phyloP scores from a whole-genome alignment of 148 eudicot species.

The Pharnaceum exiguum region DNA sequence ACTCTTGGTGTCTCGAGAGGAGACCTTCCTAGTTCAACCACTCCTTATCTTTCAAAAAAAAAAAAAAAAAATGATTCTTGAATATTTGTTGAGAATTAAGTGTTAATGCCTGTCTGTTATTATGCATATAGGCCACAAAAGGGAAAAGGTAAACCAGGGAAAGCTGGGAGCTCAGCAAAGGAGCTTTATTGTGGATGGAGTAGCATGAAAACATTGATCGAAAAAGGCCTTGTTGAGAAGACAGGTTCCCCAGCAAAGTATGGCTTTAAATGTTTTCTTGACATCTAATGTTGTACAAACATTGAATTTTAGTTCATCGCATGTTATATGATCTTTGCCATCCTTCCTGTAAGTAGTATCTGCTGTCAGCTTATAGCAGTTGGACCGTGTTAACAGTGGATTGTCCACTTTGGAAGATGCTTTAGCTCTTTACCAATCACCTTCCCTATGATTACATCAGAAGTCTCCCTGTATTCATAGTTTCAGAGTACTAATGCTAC shows the following conservation, averaged over 20 bases:
- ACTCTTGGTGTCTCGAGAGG: too few relatives aligned
- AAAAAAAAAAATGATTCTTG: too few relatives aligned
- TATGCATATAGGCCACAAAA: slow-evolving; percentile 62
- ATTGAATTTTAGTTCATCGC: neutral
- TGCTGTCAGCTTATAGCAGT: too few relatives aligned
- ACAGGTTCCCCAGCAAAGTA: slow-evolving; percentile 95
- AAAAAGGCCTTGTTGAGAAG: slow-evolving; percentile 72
- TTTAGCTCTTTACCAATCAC: too few relatives aligned
- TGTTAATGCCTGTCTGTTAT: slow-evolving; percentile 2
- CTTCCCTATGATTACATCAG: too few relatives aligned
- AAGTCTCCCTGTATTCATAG: too few relatives aligned
- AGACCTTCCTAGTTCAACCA: too few relatives aligned
- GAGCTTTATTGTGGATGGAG: slow-evolving; percentile 97
- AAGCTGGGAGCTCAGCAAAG: slow-evolving; percentile 72
- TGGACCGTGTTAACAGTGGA: too few relatives aligned
- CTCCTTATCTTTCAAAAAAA: too few relatives aligned
- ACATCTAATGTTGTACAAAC: neutral
- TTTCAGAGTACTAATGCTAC: too few relatives aligned
- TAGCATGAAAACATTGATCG: slow-evolving; percentile 69
- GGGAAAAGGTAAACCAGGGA: slow-evolving; percentile 68
- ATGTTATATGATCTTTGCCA: neutral
- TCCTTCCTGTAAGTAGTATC: too few relatives aligned
- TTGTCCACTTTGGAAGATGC: too few relatives aligned
- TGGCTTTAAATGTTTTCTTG: slow-evolving; percentile 20
- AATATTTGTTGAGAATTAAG: neutral